These are phyloP conservation scores for Ramalina intermedia DNA, from an alignment of 495 filamentous ascomycete genomes.

Conservation along the genomic window DNA sequence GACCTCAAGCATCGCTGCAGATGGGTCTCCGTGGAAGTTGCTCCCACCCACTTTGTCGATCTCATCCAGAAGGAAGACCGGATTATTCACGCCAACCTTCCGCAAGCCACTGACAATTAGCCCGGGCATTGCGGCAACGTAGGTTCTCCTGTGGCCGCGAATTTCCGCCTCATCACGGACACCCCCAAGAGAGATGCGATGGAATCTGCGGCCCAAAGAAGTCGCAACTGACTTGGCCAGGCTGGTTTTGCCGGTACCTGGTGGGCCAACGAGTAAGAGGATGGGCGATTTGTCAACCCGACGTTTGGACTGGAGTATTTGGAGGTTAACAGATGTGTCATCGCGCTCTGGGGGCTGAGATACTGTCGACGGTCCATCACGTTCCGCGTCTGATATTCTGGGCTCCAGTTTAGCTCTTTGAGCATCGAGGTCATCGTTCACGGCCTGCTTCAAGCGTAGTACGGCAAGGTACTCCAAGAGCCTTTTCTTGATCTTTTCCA, in stretches of 20 bases:
- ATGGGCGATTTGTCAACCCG: conserved; percentile 95
- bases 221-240: conserved; percentile 87
- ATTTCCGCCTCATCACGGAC: conserved; percentile 97
- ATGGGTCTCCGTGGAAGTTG: conserved; percentile 91
- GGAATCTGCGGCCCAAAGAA: conserved; percentile 88
- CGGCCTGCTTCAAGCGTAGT: conserved; percentile 78
- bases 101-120: conserved; percentile 87
- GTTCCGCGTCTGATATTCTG: conserved; percentile 21
- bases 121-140: conserved; percentile 97
- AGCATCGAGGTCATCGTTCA: conserved; percentile 64
- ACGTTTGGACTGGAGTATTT: conserved; percentile 54
- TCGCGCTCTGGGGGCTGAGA: conserved; percentile 27
- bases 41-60: conserved; percentile 93
- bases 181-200: conserved; percentile 91
- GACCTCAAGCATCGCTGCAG: conserved; percentile 97
- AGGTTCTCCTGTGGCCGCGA: conserved; percentile 86
- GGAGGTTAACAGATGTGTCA: conserved; percentile 43
- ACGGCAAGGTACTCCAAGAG: conserved; percentile 93
- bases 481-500: conserved; percentile 95
- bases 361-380: conserved; percentile 10
- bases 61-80: conserved; percentile 92
- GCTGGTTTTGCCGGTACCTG: conserved; percentile 92
- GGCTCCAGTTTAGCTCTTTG: conserved; percentile 56
- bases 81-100: conserved; percentile 92
- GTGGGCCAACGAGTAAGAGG: conserved; percentile 82